phyloP scores from a whole-genome alignment of 331 rosid species.

The Acacia pycnantha region DNA sequence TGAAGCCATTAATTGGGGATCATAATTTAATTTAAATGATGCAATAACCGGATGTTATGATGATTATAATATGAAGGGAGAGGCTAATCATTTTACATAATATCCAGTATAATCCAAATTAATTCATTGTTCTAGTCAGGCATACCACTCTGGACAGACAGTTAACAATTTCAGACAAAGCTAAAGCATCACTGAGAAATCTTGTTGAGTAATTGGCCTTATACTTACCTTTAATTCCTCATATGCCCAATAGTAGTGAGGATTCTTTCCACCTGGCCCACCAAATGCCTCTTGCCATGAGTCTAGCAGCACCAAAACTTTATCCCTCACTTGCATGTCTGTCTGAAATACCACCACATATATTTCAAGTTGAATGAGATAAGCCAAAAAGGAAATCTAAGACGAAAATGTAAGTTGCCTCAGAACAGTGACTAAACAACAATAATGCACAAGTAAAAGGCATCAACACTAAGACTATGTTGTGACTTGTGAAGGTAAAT shows the following conservation, averaged over 20 bases:
- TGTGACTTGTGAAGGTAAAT: conserved; percentile 1
- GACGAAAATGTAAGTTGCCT: neutral
- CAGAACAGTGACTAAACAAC: conserved; percentile 10
- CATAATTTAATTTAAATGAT: neutral
- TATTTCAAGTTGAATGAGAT: conserved; percentile 25
- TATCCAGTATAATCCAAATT: neutral
- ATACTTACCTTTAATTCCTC: conserved; percentile 74
- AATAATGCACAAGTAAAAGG: neutral
- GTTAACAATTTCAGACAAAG: conserved; percentile 14
- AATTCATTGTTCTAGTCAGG: neutral
- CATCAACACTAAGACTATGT: neutral
- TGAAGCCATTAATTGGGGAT: neutral
- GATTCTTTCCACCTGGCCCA: conserved; percentile 84
- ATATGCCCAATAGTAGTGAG: conserved; percentile 89
- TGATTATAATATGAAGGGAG: neutral
- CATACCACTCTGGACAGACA: conserved; percentile 1
- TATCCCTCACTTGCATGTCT: conserved; percentile 94
- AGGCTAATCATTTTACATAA: neutral
- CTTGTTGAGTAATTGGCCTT: conserved; percentile 10
- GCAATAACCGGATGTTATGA: neutral
- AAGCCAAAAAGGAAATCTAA: neutral
- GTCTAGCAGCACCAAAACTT: conserved; percentile 74
- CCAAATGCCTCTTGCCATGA: conserved; percentile 99
- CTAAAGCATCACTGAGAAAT: conserved; percentile 5
- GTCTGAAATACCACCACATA: conserved; percentile 49